These are phyloP conservation scores for Daldinia bambusicola DNA, from an alignment of 495 filamentous ascomycete genomes.

Conservation along the genomic window DNA sequence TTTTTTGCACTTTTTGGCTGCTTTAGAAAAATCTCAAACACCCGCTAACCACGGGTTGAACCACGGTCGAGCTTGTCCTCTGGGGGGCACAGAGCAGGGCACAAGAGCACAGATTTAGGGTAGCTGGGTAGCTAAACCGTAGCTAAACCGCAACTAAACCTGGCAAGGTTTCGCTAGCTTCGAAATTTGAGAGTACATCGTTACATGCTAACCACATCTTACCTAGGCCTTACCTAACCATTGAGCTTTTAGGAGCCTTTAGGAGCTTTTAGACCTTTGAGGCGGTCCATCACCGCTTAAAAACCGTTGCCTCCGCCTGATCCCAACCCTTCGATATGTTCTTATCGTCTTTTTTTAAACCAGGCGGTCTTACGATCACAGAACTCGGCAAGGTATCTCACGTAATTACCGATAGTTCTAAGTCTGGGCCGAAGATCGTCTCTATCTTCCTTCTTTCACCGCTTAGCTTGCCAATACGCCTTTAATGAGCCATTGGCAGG, in stretches of 20 bases:
- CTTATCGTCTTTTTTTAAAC: no score
- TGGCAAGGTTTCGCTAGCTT: background rate
- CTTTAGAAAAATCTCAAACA: slow-evolving; percentile 26
- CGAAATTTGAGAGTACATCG: background rate
- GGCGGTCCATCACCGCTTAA: background rate
- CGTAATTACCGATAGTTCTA: slow-evolving; percentile 17
- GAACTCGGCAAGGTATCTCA: slow-evolving; percentile 15
- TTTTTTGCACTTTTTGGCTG: no score
- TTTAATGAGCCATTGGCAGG: background rate
- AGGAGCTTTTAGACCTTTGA: slow-evolving; percentile 1
- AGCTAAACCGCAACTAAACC: background rate
- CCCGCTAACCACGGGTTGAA: slow-evolving; percentile 3
- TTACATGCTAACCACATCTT: slow-evolving; percentile 1
- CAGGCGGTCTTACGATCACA: slow-evolving; percentile 4
- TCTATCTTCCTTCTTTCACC: background rate
- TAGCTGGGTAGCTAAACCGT: slow-evolving; percentile 3
- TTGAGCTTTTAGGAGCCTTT: background rate
- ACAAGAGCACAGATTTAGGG: background rate
- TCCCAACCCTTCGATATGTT: no score
- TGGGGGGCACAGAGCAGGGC: background rate
- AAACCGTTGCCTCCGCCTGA: no score
- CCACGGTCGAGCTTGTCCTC: slow-evolving; percentile 22
- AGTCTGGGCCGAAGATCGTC: slow-evolving; percentile 8
- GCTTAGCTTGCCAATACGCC: slow-evolving; percentile 16
- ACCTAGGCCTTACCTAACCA: background rate